Conservation (phyloP, 2,329 filamentous ascomycete species). For the Botrytis tulipae region DNA sequence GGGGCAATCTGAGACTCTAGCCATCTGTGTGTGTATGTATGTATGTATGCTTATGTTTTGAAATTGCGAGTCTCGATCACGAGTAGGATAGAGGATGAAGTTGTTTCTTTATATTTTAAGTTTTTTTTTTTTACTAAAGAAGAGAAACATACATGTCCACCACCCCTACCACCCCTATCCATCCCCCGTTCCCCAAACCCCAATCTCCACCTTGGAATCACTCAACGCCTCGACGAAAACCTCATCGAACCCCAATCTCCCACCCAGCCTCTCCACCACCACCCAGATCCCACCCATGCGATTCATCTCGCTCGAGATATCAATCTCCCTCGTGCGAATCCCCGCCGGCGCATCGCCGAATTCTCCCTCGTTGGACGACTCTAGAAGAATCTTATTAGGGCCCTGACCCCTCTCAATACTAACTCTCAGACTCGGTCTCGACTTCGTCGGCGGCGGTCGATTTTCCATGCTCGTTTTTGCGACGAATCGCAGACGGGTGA, state of each 20-base stretch:
- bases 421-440: constrained; percentile 58
- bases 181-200: constrained; percentile 38
- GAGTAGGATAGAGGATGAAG: not conserved
- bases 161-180: constrained; percentile 5
- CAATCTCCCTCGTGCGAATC: constrained; percentile 70
- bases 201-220: constrained; percentile 37
- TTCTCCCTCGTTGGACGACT: constrained; percentile 67
- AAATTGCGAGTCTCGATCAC: not conserved
- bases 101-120: no score
- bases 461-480: constrained; percentile 33
- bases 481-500: constrained; percentile 32
- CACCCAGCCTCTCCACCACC: constrained; percentile 77
- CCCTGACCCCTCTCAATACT: constrained; percentile 72
- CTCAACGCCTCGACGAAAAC: constrained; percentile 53
- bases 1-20: not conserved
- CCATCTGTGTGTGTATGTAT: not conserved
- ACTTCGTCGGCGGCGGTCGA: constrained; percentile 19
- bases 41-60: not conserved
- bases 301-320: constrained; percentile 65
- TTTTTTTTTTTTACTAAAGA: not conserved
- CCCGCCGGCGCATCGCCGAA: constrained; percentile 67
- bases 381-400: constrained; percentile 62
- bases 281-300: constrained; percentile 67
- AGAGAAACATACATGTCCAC: not conserved
- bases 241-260: constrained; percentile 42